Base-by-base conservation (phyloP, 2,329 filamentous ascomycete genomes). In the Talaromyces sp. region DNA sequence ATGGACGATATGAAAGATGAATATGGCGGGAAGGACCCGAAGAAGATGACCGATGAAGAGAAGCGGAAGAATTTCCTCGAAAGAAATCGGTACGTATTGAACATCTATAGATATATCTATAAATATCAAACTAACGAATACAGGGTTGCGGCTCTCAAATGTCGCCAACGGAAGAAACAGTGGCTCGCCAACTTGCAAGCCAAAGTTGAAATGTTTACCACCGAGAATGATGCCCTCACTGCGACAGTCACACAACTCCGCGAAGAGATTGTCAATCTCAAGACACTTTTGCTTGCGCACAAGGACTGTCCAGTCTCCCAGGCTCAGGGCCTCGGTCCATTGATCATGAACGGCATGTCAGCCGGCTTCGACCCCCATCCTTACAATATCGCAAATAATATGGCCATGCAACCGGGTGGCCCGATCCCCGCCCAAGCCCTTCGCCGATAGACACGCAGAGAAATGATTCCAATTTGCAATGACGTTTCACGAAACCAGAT, bases 61-160 rank as follows among this genome's bases (percentile, higher is more conserved):
- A 99, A 99, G 81, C 85, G 95, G 49, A 96, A 96, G 80, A 99
- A 98, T 74, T 99, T 99, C 76, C 81, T 99, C 2, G 95, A 99
- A 73, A 85, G 95, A 30, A 99, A 99, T 75, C 88, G 93, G 93
- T 96, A 86, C 70, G 86, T 47, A 10, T 44, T 44, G 39, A 44
- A n/a, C 8, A 7, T n/a, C 79, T 57, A 27, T 25, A 47, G 4
- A 55, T 22, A n/a, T n/a, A 17, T 9, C 13, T 32, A 6, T 22
- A 25, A n/a, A 52, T 22, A 27, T 27, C 17, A 28, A 63, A 63
- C 39, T 28, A 30, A 27, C 22, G 3, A 3, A 30, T 4, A 8
- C 66, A 97, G 95, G 73, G 92, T 99, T 66, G 95, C 95, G 65
- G 95, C 95, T 3, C 82, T 99, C 63, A 99, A 99, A 73, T 99